Base-by-base conservation (phyloP, 2,329 filamentous ascomycete genomes). In the Zelopaecilomyces penicillatus region DNA sequence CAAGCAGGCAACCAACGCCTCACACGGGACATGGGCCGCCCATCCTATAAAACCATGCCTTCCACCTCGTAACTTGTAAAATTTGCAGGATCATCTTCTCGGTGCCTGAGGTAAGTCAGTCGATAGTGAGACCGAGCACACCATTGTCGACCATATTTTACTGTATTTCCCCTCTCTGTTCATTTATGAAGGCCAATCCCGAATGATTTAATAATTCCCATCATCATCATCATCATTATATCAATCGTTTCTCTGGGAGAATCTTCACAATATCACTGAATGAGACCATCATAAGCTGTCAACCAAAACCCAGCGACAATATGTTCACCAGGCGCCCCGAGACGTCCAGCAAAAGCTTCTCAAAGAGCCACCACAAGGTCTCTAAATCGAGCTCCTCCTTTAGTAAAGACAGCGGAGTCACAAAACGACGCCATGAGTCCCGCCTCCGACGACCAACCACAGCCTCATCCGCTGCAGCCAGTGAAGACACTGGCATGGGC, bases 381-480 rank as follows among this genome's bases (percentile, higher is more conserved):
- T 67, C 62, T 53, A 76, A 73, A 52, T 72, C 74, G 4, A 75
- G 62, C 54, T 67, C 73, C 3, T 78, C 75, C 2, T 77, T 79
- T 56, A 74, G 67, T 58, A 78, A 75, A 50, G 70, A 71, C 27
- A 64, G 67, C 36, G 75, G 76, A 2, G 64, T 80, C 11, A 71
- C 71, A 29, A 80, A 80, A 59, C 65, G 69, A 51, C 71, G 74
- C 48, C 73, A 74, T 58, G 75, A 78, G 38, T 65, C 70, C 46
- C 65, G 62, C 30, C 59, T 63, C 37, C 69, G 73, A 32, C 69
- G 74, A 12, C 70, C 72, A 30, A 65, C 68, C 3, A 76, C 74
- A 7, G 65, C 69, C 42, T 68, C 72, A 1, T 70, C 65, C 27
- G 51, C 58, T 6, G 54, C 58, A 8, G 50, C 58, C 5, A 62